Percentiles rank a stretch among this genome's conserved stretches.
Evolutionary conservation across 2,329 filamentous ascomycete genomes (phyloP).

Genomic region (Fusarium torreyae): DNA sequence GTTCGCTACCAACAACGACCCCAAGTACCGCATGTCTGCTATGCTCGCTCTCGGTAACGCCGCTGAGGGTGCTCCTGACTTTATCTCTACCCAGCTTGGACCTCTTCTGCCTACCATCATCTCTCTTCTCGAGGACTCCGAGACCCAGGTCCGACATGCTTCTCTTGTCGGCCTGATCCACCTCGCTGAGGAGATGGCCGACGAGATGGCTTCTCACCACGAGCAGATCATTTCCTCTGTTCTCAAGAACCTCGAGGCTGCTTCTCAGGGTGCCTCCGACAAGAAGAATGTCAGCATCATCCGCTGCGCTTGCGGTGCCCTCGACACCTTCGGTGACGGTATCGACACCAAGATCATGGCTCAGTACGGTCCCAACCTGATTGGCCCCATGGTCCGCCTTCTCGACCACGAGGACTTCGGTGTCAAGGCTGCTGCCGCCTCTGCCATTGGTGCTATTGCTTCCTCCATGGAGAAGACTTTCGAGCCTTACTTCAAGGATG

Average conservation of each 20-base stretch:
- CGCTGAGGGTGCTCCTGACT: slow-evolving; percentile 96
- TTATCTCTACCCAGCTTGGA: slow-evolving; percentile 92
- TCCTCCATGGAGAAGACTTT: slow-evolving; percentile 87
- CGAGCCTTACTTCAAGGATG: slow-evolving; percentile 90
- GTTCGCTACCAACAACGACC: slow-evolving; percentile 82
- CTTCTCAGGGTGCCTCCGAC: slow-evolving; percentile 76
- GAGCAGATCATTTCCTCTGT: slow-evolving; percentile 86
- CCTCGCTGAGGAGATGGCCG: slow-evolving; percentile 92
- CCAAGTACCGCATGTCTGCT: slow-evolving; percentile 88
- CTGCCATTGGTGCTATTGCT: slow-evolving; percentile 91
- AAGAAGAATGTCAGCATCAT: slow-evolving; percentile 89
- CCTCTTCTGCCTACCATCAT: slow-evolving; percentile 89
- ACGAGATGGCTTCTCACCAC: slow-evolving; percentile 90
- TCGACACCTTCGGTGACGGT: slow-evolving; percentile 92
- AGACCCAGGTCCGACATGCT: slow-evolving; percentile 87
- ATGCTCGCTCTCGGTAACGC: slow-evolving; percentile 94
- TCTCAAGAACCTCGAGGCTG: slow-evolving; percentile 89
- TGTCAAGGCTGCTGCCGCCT: slow-evolving; percentile 90
- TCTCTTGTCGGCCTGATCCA: slow-evolving; percentile 90
- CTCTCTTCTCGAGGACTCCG: slow-evolving; percentile 85
- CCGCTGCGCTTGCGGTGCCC: slow-evolving; percentile 88
- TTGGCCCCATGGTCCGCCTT: slow-evolving; percentile 87
- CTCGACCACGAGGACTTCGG: slow-evolving; percentile 88
- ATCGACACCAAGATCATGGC: slow-evolving; percentile 83
- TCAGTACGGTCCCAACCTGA: slow-evolving; percentile 85